These are phyloP conservation scores for Irpex rosettiformis DNA, from an alignment of 1,284 basidiomycete species.

Conservation along the genomic window DNA sequence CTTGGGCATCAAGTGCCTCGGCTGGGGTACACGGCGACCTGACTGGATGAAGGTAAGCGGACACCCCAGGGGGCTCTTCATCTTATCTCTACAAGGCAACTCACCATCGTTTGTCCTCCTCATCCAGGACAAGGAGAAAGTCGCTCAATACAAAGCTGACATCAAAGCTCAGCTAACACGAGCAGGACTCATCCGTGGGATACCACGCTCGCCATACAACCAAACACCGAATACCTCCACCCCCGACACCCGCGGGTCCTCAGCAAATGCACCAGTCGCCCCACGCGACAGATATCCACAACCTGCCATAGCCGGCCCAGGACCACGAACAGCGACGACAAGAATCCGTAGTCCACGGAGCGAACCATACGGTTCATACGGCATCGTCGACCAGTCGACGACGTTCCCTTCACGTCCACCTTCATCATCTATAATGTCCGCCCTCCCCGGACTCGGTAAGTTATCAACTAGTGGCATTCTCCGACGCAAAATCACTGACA, in stretches of 20 bases:
- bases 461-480: neutral
- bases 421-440: constrained; percentile 10
- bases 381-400: constrained; percentile 7
- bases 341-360: constrained; percentile 20
- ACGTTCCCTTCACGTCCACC: constrained; percentile 3
- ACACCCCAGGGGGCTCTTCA: neutral
- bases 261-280: neutral
- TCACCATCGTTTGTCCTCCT: neutral
- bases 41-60: constrained; percentile 77
- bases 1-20: constrained; percentile 71
- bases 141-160: constrained; percentile 76
- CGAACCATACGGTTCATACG: constrained; percentile 16
- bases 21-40: constrained; percentile 75
- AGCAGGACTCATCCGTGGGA: constrained; percentile 74
- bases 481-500: too few relatives aligned
- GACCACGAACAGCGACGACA: constrained; percentile 21
- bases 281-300: constrained; percentile 15
- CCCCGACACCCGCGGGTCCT: neutral
- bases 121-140: constrained; percentile 77
- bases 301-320: constrained; percentile 25
- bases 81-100: too few relatives aligned
- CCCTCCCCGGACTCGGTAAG: constrained; percentile 16
- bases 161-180: constrained; percentile 77
- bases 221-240: constrained; percentile 14
- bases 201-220: constrained; percentile 52